These are phyloP conservation scores for Musa itinerans DNA, from an alignment of 176 grass and related monocot genomes.

Conservation along the genomic window DNA sequence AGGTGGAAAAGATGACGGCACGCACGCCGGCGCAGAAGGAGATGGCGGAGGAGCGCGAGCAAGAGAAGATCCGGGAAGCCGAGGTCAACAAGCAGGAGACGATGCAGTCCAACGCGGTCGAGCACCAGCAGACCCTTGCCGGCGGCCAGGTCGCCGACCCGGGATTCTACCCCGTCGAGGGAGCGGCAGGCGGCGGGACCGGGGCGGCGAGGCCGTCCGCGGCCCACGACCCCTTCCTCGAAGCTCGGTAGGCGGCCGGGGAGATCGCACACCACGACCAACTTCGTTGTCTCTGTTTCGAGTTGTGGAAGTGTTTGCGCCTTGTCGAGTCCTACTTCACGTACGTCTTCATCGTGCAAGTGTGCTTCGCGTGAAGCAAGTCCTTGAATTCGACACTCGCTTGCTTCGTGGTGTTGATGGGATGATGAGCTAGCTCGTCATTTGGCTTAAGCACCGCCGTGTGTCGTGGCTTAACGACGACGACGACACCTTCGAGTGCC, in stretches of 20 bases:
- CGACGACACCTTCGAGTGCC: no score
- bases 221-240: constrained; percentile 12
- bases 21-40: constrained; percentile 44
- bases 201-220: constrained; percentile 24
- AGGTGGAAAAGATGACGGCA: constrained; percentile 59
- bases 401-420: no score
- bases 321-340: no score
- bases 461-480: no score
- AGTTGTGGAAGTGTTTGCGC: no score
- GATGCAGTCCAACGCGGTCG: constrained; percentile 25
- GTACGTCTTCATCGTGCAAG: no score
- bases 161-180: constrained; percentile 18
- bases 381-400: no score
- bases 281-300: no score
- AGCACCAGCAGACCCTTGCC: constrained; percentile 3
- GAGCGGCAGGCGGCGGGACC: constrained; percentile 9
- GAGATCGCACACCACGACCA: not conserved
- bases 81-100: constrained; percentile 39
- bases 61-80: constrained; percentile 34
- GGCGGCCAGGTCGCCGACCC: not conserved
- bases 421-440: no score
- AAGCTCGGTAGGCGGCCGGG: constrained; percentile 18
- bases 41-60: constrained; percentile 38
- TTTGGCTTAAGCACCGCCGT: no score
- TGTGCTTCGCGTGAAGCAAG: no score